Base-by-base conservation (phyloP, 345 rosid genomes). In the Acer saccharum region DNA sequence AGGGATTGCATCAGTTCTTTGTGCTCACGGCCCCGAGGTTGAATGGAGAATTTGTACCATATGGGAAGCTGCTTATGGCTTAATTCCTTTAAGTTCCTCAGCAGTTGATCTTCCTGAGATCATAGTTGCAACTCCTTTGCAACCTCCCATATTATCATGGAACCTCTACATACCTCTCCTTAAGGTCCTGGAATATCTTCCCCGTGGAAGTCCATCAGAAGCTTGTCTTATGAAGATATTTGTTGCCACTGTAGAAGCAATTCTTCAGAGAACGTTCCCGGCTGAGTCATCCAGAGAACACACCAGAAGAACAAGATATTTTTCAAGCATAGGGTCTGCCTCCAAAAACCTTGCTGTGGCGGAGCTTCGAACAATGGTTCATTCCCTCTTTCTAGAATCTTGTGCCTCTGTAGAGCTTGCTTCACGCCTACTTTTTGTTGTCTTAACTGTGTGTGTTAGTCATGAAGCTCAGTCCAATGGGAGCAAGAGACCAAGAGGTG, bases 1-100 rank as follows among this genome's bases (percentile, higher is more conserved):
- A 84, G 99, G 99, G 77, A 95, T 95, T 81, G 98, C 99, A 44
- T 95, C 99, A 14, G 92, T 95, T 98, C 99, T 95, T 77, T 95
- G 99, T 85, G 99, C 98, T 80, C 99, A 95, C 71, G 99, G 99
- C 62, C 98, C 99, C 35, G 98, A 95, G 83, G 99, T 95, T 68
- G 99, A 95, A 71, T 95, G 99, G 99, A 89, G 99, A 86, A 95
- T 95, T 58, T 95, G 99, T 84, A 95, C 99, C 43, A 95, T 95
- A 69, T 95, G 99, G 99, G 99, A 95, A 88, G 99, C 99, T 71
- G 98, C 99, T 46, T 95, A 95, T 75, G 99, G 99, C 63, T 78
- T 95, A 79, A 92, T 95, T 81, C 99, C 99, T 52, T 83, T 95
- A 77, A 91, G 96, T 77, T 95, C 99, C 73, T 95, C 99, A 12